Base-by-base conservation (phyloP, 75 land plant species). In the Selaginella tamariscina region DNA sequence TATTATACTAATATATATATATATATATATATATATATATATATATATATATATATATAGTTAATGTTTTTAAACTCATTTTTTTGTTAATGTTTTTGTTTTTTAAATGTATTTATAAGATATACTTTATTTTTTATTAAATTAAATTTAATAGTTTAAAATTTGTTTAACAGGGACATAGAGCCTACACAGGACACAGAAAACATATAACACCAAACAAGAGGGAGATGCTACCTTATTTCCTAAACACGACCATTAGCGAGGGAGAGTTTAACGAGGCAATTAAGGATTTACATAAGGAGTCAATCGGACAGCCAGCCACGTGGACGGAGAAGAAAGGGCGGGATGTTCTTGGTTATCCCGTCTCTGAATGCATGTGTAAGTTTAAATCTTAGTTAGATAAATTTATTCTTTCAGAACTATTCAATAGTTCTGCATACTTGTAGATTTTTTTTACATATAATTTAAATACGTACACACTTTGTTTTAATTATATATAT, bases 351-450 rank as follows among this genome's bases (percentile, higher is more conserved):
- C 75, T 81, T 0, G 86, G 83, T 56, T 84, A 75, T 32, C 94
- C 94, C 32, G 72, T 81, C 2, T 86, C 94, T 22, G 94, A 89
- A 64, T 89, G 94, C 73, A 89, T 89, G 94, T 89, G 89, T 75
- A 77, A 75, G 15, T 5, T 15, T 39, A 39, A 39, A 39, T 39
- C 49, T 15, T 15, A 39, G 49, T 39, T 39, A 15, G 15, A 5
- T 39, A 15, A 39, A 15, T 5, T 39, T 15, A 39, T 39, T 39
- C 49, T 39, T 39, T 39, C 49, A 39, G 49, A 39, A 39, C 49
- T n/a, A n/a, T n/a, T n/a, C n/a, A n/a, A n/a, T n/a, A n/a, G n/a
- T n/a, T n/a, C n/a, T n/a, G n/a, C n/a, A n/a, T n/a, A n/a, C n/a
- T n/a, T n/a, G n/a, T n/a, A n/a, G n/a, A n/a, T n/a, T n/a, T n/a